Evolutionary conservation across 2,329 filamentous ascomycete species (phyloP), one percentile per base, ranked within the genome.

Genomic region (Westerdykella aurantiaca): DNA sequence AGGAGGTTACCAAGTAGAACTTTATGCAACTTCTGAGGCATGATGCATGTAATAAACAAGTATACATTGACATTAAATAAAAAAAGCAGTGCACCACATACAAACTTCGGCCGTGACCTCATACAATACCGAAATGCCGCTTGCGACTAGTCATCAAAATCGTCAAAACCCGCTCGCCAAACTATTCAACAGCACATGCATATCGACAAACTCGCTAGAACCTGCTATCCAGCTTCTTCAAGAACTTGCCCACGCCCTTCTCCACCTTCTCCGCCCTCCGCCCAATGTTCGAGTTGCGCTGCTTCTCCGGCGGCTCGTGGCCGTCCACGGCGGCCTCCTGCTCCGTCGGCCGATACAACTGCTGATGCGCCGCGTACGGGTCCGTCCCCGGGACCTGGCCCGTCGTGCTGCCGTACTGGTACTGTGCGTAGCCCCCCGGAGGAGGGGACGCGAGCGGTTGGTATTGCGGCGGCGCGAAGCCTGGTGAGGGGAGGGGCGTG

Each of bases 191-290:
- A 29, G 11, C 25, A 10, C 23, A 29, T 10, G 25, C 25, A 29
- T 29, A 10, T 12, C 25, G 3, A 29, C 11, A 21, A 3, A 12
- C 17, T 22, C 29, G 6, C 48, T 53, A 64, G 68, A 84, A 82
- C 61, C 81, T 85, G 79, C 86, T 88, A 71, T 89, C 85, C 66
- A 89, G 76, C 69, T 83, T 87, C 76, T 84, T 88, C 52, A 89
- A 66, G 72, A 88, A 83, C 6, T 82, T 80, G 22, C 80, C 78
- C 4, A 88, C 78, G 1, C 83, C 82, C 63, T 81, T 81, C 69
- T 89, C 85, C 29, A 88, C 56, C 55, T 79, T 75, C 22, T 79
- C 81, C 0, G 83, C 80, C 47, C 79, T 77, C 61, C 82, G 78
- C 56, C 86, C 84, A 23, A 88, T 65, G 60, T 75, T 79, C 68